Evolutionary conservation across 2,329 filamentous ascomycete genomes (phyloP), one percentile per base, ranked within the genome.

Genomic region (Aspergillus proliferans): DNA sequence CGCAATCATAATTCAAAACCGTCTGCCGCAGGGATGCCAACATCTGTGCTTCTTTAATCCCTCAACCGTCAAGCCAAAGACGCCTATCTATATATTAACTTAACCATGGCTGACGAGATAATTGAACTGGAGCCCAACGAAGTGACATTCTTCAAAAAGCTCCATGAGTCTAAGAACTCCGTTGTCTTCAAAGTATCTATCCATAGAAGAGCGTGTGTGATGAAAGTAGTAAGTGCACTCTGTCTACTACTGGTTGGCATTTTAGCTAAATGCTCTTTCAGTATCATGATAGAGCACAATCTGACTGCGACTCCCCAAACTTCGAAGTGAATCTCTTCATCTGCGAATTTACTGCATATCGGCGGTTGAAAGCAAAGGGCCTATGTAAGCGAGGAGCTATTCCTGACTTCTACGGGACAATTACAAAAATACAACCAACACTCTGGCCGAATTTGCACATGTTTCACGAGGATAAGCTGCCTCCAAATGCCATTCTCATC

Each of bases 381-480:
- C 34, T 58, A n/a, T 59, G 53, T 41, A 15, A 45, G 14, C 22
- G 43, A 45, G 48, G 54, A 10, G 46, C 52, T 15, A 18, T 58
- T 42, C 53, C 55, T 6, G 47, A 58, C 39, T 56, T 53, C 36
- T 59, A 59, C 36, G 53, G 55, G 1, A 50, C 47, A 15, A 49
- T 58, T 1, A 49, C n/a, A 24, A 38, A 55, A 12, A 54, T 56
- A 14, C 38, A 55, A 24, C 46, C 49, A 14, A 42, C 34, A 15
- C 5, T 42, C 2, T 53, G 47, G 47, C 53, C 49, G 26, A 28
- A 15, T 18, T 42, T 56, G 3, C 4, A 47, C 33, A 54, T 47
- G 46, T 57, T 56, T 46, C 21, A 43, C 9, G 18, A 46, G 3
- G 49, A 52, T 34, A 28, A 40, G 3, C 38, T 52, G 9, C 50